phyloP scores from a whole-genome alignment of 345 rosid species.

The Populus nigra region DNA sequence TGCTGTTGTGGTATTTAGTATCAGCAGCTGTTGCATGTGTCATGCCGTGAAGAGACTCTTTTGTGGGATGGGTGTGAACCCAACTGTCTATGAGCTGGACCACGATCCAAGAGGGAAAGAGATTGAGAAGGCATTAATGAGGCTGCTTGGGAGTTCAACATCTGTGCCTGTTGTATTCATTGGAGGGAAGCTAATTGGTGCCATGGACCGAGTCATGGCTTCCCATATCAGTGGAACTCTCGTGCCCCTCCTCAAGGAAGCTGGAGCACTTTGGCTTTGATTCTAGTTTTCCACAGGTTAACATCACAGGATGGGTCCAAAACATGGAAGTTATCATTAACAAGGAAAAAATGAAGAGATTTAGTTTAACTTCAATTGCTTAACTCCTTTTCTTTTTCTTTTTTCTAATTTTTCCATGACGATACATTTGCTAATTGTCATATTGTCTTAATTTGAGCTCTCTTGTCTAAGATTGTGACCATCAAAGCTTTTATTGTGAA shows the following conservation, averaged over 20 bases:
- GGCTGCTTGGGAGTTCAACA: constrained; percentile 29
- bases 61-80: constrained; percentile 71
- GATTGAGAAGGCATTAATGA: constrained; percentile 43
- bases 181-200: constrained; percentile 61
- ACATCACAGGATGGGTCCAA: neutral
- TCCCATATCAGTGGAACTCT: constrained; percentile 63
- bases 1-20: constrained; percentile 66
- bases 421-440: neutral
- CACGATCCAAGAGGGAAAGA: constrained; percentile 57
- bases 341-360: neutral
- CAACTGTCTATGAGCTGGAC: constrained; percentile 59
- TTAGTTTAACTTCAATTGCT: neutral
- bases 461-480: neutral
- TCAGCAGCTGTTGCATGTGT: constrained; percentile 68
- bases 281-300: neutral
- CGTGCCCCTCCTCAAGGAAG: constrained; percentile 70
- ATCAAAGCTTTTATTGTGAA: neutral
- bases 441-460: neutral
- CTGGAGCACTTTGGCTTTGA: constrained; percentile 77
- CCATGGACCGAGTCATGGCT: constrained; percentile 66
- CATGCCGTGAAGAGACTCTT: constrained; percentile 68
- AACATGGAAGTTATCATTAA: neutral
- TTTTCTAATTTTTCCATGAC: neutral
- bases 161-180: constrained; percentile 57
- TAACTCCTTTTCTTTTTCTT: neutral